Evolutionary conservation across 164 flowering plant species (phyloP).

Genomic region (Nelumbo lutea): DNA sequence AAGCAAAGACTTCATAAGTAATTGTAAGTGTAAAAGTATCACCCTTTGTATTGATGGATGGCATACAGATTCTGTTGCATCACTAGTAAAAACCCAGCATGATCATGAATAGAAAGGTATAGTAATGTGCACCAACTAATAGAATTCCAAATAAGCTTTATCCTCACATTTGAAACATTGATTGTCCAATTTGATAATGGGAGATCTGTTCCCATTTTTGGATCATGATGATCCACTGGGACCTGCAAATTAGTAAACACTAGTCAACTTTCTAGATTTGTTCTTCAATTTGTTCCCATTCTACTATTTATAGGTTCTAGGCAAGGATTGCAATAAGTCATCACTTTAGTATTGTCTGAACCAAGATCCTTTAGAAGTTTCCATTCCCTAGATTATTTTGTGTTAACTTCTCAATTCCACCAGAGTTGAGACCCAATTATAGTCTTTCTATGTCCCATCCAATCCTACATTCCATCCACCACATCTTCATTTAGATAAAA

Average conservation of each 20-base stretch:
- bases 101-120: too few relatives aligned
- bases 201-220: constrained; percentile 17
- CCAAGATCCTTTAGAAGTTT: constrained; percentile 49
- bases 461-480: constrained; percentile 41
- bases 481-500: too few relatives aligned
- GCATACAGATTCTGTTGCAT: neutral
- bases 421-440: constrained; percentile 80
- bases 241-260: constrained; percentile 24
- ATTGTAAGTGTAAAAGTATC: neutral
- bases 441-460: constrained; percentile 85
- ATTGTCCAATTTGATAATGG: constrained; percentile 45
- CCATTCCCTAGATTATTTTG: constrained; percentile 58
- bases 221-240: constrained; percentile 28
- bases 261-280: too few relatives aligned
- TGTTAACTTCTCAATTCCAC: constrained; percentile 96
- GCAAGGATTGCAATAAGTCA: constrained; percentile 93
- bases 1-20: neutral
- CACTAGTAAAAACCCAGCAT: neutral
- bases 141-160: neutral
- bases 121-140: constrained; percentile 5
- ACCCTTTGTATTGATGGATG: neutral
- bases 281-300: too few relatives aligned
- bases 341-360: constrained; percentile 49
- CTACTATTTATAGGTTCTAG: constrained; percentile 65
- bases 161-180: constrained; percentile 54